phyloP scores from a whole-genome alignment of 2,329 filamentous ascomycete species.

The Alternaria metachromatica region DNA sequence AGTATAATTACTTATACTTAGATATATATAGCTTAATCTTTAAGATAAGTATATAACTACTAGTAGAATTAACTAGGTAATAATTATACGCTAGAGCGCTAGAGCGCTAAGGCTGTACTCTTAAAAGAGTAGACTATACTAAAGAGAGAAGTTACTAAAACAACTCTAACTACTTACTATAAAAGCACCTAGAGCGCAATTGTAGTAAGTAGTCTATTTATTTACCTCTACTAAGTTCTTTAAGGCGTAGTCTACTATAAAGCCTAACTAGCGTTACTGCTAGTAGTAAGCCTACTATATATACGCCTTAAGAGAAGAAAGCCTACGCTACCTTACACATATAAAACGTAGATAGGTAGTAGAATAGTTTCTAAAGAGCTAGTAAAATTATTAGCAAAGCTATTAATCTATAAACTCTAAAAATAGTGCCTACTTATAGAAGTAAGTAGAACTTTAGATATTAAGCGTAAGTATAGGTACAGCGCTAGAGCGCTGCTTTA shows the following conservation, averaged over 20 bases:
- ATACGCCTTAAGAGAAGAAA: neutral
- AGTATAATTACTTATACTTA: slow-evolving; percentile 54
- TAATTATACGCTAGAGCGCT: neutral
- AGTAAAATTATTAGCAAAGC: too few species aligned
- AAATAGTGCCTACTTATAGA: too few species aligned
- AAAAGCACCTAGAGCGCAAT: neutral
- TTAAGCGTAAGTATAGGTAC: too few species aligned
- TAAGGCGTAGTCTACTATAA: neutral
- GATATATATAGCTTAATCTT: slow-evolving; percentile 57
- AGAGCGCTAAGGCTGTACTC: neutral
- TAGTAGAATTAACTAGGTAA: slow-evolving; percentile 53
- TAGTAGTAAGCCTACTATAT: neutral
- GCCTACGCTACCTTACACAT: neutral
- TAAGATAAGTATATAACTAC: slow-evolving; percentile 37
- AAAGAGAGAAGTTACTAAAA: neutral
- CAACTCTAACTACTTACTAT: neutral
- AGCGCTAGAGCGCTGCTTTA: too few species aligned
- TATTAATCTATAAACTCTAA: too few species aligned
- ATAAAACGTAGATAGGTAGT: too few species aligned
- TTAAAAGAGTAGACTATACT: neutral
- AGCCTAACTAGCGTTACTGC: neutral
- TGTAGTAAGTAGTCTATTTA: neutral
- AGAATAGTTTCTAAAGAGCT: too few species aligned
- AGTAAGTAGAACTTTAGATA: too few species aligned
- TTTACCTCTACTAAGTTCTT: neutral